phyloP scores from a whole-genome alignment of 306 rosid genomes.

The Hylodesmum podocarpum region DNA sequence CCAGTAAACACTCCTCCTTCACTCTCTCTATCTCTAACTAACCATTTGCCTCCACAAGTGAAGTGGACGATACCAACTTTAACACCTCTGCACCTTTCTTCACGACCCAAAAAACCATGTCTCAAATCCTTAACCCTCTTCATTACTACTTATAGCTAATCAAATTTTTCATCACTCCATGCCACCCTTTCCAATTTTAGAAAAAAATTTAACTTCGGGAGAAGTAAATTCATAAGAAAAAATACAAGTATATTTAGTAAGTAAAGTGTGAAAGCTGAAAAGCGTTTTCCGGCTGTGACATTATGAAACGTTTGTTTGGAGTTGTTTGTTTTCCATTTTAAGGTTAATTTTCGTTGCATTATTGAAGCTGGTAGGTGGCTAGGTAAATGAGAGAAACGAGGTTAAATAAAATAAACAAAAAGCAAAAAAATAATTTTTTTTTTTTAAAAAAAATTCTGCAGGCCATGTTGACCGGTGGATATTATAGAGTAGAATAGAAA shows the following conservation, averaged over 20 bases:
- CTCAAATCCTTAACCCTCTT: not conserved
- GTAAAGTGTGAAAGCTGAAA: not conserved
- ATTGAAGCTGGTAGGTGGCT: slow-evolving; percentile 62
- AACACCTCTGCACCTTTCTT: not conserved
- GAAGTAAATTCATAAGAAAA: not conserved
- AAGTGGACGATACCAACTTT: slow-evolving; percentile 36
- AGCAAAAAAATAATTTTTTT: too few relatives aligned
- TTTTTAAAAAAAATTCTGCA: not conserved
- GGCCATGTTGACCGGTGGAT: slow-evolving; percentile 78
- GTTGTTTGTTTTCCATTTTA: slow-evolving; percentile 39
- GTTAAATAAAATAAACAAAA: not conserved
- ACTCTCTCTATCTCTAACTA: not conserved
- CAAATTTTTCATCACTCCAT: not conserved
- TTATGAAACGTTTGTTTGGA: slow-evolving; percentile 17
- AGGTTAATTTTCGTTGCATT: slow-evolving; percentile 51
- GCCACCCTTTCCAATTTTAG: not conserved
- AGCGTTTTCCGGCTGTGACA: not conserved
- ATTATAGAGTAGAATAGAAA: slow-evolving; percentile 31
- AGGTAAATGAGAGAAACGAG: slow-evolving; percentile 27
- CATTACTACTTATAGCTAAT: not conserved
- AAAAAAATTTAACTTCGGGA: not conserved
- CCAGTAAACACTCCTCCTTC: slow-evolving; percentile 12
- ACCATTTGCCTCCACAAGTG: slow-evolving; percentile 31
- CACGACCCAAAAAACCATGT: not conserved
- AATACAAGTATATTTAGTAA: not conserved